These are phyloP conservation scores for Yamadazyma insecticola DNA, from an alignment of 805 yeast species.

Conservation along the genomic window DNA sequence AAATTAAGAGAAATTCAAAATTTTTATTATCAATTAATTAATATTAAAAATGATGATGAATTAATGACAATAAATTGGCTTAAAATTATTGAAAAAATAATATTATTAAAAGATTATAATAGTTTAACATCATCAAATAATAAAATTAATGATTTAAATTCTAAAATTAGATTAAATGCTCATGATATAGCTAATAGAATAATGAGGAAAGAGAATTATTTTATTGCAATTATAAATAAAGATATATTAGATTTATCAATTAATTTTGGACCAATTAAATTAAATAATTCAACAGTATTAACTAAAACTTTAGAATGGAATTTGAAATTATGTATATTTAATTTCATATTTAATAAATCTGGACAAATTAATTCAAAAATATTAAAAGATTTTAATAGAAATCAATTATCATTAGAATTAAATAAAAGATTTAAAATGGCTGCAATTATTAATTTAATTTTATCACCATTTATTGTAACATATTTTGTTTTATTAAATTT, in stretches of 20 bases:
- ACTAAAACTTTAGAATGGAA: slow-evolving; percentile 96
- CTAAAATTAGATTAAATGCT: slow-evolving; percentile 77
- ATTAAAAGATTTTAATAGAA: slow-evolving; percentile 66
- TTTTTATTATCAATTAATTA: slow-evolving; percentile 69
- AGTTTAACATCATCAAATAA: slow-evolving; percentile 43
- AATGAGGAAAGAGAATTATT: slow-evolving; percentile 91
- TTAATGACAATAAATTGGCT: slow-evolving; percentile 94
- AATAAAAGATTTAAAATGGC: slow-evolving; percentile 80
- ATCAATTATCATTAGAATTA: slow-evolving; percentile 62
- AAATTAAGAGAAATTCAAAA: slow-evolving; percentile 69
- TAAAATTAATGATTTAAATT: slow-evolving; percentile 47
- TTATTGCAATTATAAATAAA: slow-evolving; percentile 84
- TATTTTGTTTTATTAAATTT: slow-evolving; percentile 83
- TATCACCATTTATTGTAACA: slow-evolving; percentile 81
- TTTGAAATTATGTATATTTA: slow-evolving; percentile 79
- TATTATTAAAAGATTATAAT: slow-evolving; percentile 74
- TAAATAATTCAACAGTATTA: slow-evolving; percentile 36
- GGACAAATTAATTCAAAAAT: slow-evolving; percentile 77
- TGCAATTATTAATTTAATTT: slow-evolving; percentile 73
- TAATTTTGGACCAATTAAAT: slow-evolving; percentile 10
- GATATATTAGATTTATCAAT: slow-evolving; percentile 65
- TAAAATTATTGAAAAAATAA: slow-evolving; percentile 69
- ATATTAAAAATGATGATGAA: slow-evolving; percentile 67
- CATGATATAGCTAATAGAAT: slow-evolving; percentile 93
- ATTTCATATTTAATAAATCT: slow-evolving; percentile 74